Evolutionary conservation across 2,329 filamentous ascomycete genomes (phyloP).

Genomic region (Ophiostoma piceae): DNA sequence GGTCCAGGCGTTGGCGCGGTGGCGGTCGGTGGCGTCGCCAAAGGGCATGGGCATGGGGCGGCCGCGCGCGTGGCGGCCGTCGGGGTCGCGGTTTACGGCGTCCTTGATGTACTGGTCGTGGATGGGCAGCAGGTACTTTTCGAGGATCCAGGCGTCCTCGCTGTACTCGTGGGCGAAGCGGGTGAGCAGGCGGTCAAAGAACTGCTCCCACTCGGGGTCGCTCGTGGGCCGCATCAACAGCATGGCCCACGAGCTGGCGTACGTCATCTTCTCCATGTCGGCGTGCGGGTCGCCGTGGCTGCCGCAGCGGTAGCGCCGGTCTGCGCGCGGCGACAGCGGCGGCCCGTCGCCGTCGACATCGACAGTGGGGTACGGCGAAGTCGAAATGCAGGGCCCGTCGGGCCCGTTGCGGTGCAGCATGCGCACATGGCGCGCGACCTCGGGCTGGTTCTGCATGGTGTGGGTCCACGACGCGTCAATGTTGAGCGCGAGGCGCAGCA

Average conservation of each 20-base stretch:
- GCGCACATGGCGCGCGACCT: neutral
- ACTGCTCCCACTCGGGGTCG: conserved; percentile 52
- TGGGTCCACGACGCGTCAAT: conserved; percentile 62
- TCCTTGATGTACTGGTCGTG: conserved; percentile 41
- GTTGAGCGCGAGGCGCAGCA: conserved; percentile 72
- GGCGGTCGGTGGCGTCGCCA: conserved; percentile 26
- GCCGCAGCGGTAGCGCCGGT: neutral
- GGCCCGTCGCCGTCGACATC: neutral
- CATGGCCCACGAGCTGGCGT: conserved; percentile 68
- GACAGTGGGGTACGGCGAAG: neutral
- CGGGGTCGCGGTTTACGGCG: neutral
- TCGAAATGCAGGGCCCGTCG: neutral
- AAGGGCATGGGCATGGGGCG: neutral
- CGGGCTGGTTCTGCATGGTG: conserved; percentile 39
- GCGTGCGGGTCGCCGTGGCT: conserved; percentile 49
- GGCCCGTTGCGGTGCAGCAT: neutral
- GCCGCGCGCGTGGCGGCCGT: neutral
- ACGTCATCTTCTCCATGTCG: conserved; percentile 56
- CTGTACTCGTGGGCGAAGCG: conserved; percentile 61
- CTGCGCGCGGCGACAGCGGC: neutral
- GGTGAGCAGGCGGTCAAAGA: conserved; percentile 59
- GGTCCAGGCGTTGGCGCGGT: conserved; percentile 32
- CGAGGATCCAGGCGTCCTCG: conserved; percentile 67
- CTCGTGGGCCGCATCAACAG: conserved; percentile 50
- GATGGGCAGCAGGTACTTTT: conserved; percentile 62